A percentile compares a stretch with the other conserved stretches of the same genome.
Evolutionary conservation across 495 filamentous ascomycete genomes (phyloP).

Genomic region (Talaromyces adpressus): DNA sequence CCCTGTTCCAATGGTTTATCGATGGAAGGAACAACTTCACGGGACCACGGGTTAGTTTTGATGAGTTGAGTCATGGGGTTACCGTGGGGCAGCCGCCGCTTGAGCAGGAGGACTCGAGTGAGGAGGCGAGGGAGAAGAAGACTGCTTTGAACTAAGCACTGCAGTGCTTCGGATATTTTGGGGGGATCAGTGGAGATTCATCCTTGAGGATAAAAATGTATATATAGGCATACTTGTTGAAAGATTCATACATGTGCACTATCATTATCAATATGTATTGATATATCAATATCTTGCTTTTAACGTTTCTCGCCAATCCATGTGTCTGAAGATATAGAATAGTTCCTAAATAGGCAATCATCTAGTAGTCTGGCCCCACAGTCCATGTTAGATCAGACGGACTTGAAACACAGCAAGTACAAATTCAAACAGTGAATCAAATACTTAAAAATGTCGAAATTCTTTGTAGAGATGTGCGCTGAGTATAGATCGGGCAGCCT

Average conservation of each 20-base stretch:
- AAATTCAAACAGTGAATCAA: no score
- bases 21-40: constrained; percentile 66
- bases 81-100: not conserved
- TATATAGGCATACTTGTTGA: not conserved
- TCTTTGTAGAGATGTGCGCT: no score
- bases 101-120: not conserved
- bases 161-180: not conserved
- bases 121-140: not conserved
- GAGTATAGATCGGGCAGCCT: not conserved
- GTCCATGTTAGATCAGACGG: not conserved
- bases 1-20: constrained; percentile 60
- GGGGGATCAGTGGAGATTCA: not conserved
- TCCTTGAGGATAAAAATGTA: not conserved
- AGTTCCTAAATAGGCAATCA: not conserved
- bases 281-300: not conserved
- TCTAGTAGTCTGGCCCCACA: not conserved
- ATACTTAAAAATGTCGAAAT: no score
- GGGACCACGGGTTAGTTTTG: constrained; percentile 49
- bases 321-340: not conserved
- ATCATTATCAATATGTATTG: not conserved
- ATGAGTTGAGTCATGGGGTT: constrained; percentile 4
- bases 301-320: not conserved
- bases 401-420: not conserved
- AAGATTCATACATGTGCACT: not conserved
- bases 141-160: not conserved